Percentiles rank a stretch among this genome's conserved stretches.
These are phyloP conservation scores for Aureobasidium sp. DNA, from an alignment of 2,329 filamentous ascomycete genomes.

Conservation along the genomic window DNA sequence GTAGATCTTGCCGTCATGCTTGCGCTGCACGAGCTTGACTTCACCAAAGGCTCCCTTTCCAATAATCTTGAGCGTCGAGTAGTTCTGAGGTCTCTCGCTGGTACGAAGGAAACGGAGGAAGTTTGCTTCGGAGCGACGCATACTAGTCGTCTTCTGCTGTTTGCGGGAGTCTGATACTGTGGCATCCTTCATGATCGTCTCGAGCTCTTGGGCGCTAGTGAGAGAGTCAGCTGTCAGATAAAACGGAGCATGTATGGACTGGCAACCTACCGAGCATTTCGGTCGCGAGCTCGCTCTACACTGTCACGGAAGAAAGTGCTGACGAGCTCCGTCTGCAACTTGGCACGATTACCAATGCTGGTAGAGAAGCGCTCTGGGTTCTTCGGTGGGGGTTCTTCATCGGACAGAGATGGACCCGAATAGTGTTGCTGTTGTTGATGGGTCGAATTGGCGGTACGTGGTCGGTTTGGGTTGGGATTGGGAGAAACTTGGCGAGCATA, in stretches of 20 bases:
- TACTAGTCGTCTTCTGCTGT: conserved; percentile 74
- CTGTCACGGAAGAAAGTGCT: conserved; percentile 94
- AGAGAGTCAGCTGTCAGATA: conserved; percentile 17
- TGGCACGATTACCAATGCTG: conserved; percentile 66
- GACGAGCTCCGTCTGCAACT: conserved; percentile 56
- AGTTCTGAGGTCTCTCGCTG: conserved; percentile 88
- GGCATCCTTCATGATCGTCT: conserved; percentile 72
- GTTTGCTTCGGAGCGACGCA: conserved; percentile 80
- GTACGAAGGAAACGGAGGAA: conserved; percentile 92
- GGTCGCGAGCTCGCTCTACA: conserved; percentile 87
- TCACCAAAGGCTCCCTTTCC: conserved; percentile 98
- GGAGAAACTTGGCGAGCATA: conserved; percentile 59
- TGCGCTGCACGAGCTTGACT: conserved; percentile 94
- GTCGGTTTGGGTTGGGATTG: conserved; percentile 51
- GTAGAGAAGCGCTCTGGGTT: conserved; percentile 83
- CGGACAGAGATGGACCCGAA: conserved; percentile 36
- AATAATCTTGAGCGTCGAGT: conserved; percentile 94
- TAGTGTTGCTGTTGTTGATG: conserved; percentile 46
- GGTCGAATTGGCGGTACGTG: conserved; percentile 57
- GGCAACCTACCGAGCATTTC: conserved; percentile 27
- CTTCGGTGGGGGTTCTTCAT: conserved; percentile 64
- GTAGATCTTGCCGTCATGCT: conserved; percentile 92
- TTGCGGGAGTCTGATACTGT: conserved; percentile 67
- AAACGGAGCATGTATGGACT: background rate
- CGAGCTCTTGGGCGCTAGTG: conserved; percentile 78